Evolutionary conservation across 768 basidiomycete species (phyloP).

Genomic region (Serendipita sp.): DNA sequence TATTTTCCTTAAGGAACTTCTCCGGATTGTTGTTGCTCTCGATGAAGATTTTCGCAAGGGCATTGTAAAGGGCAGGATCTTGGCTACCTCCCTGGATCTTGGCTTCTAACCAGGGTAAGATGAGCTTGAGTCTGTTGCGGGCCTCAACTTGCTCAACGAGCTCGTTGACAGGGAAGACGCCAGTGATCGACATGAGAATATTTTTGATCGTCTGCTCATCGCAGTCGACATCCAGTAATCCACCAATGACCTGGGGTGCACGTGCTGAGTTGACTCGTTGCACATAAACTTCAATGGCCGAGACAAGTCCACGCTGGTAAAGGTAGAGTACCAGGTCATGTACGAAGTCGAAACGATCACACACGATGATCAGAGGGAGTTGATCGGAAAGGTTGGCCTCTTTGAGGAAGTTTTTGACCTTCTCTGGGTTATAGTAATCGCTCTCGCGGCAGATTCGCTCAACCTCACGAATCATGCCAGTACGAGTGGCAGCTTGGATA

Average conservation of each 20-base stretch:
- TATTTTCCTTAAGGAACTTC: conserved; percentile 95
- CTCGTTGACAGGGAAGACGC: conserved; percentile 95
- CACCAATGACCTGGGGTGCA: conserved; percentile 94
- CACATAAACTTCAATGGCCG: conserved; percentile 99
- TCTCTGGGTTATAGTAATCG: conserved; percentile 96
- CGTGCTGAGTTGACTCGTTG: conserved; percentile 94
- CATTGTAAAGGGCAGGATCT: conserved; percentile 89
- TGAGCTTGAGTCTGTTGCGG: conserved; percentile 88
- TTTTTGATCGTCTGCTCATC: conserved; percentile 92
- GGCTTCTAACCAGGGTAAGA: conserved; percentile 92
- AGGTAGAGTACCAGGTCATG: conserved; percentile 97
- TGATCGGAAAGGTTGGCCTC: conserved; percentile 94
- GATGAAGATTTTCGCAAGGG: conserved; percentile 95
- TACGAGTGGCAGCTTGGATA: conserved; percentile 95
- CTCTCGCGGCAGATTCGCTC: conserved; percentile 97
- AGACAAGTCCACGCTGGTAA: conserved; percentile 90
- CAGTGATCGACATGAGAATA: conserved; percentile 83
- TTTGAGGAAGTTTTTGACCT: conserved; percentile 99
- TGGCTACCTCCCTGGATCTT: conserved; percentile 87
- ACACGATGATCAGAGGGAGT: conserved; percentile 96
- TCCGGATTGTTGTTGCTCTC: conserved; percentile 99
- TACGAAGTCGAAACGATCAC: conserved; percentile 99
- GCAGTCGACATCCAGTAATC: conserved; percentile 92
- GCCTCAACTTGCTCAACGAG: conserved; percentile 94
- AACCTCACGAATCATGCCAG: conserved; percentile 96